Evolutionary conservation across 495 filamentous ascomycete genomes (phyloP).

Genomic region (Neurospora sp.): DNA sequence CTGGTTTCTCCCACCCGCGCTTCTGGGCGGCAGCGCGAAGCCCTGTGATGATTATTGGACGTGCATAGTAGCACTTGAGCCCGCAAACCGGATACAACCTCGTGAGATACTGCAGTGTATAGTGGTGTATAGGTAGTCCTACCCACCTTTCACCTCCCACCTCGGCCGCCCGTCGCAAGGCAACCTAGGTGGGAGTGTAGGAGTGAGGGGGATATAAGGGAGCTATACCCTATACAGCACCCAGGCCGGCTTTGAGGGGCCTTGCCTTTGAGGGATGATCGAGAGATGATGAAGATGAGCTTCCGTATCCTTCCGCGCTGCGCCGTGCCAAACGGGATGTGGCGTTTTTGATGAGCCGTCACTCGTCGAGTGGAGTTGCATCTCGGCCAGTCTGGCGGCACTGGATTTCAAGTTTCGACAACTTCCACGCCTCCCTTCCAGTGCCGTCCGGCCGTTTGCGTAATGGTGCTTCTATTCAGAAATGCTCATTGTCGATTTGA

Average conservation of each 20-base stretch:
- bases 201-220: not conserved
- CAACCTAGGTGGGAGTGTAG: not conserved
- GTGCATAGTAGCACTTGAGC: not conserved
- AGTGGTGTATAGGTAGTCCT: not conserved
- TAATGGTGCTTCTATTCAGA: not conserved
- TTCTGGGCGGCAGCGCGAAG: not conserved
- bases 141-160: not conserved
- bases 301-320: conserved; percentile 24
- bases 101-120: not conserved
- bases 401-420: conserved; percentile 3
- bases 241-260: not conserved
- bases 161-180: not conserved
- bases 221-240: not conserved
- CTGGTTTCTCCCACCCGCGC: conserved; percentile 3
- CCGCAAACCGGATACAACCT: not conserved
- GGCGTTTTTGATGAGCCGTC: conserved; percentile 7
- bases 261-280: not conserved
- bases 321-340: conserved; percentile 9
- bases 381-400: conserved; percentile 3
- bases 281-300: not conserved
- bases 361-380: not conserved
- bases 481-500: not conserved
- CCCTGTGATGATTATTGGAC: not conserved
- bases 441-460: not conserved
- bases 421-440: not conserved